These are phyloP conservation scores for Silybum marianum DNA, from an alignment of 129 eudicot genomes.

Conservation along the genomic window DNA sequence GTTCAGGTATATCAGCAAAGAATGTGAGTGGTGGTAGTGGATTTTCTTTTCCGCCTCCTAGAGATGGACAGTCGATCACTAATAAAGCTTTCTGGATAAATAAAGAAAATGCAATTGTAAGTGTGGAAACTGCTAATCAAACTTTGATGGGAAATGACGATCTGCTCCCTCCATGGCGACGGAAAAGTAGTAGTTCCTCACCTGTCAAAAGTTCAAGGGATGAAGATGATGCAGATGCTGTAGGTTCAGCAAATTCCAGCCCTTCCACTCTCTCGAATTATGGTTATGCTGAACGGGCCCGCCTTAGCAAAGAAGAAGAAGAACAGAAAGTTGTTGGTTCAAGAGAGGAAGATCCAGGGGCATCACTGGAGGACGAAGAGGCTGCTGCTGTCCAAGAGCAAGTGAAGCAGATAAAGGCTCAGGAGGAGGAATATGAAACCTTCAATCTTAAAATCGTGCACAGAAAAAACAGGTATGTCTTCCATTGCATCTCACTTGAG, in stretches of 20 bases:
- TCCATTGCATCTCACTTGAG: conserved; percentile 8
- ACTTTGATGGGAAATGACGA: conserved; percentile 47
- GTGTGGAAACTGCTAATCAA: conserved; percentile 42
- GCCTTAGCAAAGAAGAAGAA: conserved; percentile 49
- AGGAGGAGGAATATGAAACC: conserved; percentile 97
- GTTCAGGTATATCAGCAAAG: conserved; percentile 40
- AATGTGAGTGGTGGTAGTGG: conserved; percentile 52
- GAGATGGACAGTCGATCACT: conserved; percentile 53
- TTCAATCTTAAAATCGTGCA: conserved; percentile 92
- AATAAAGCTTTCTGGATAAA: conserved; percentile 67
- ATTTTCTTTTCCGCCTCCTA: conserved; percentile 91
- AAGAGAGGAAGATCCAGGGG: conserved; percentile 72
- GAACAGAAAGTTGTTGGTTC: conserved; percentile 38
- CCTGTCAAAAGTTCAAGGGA: conserved; percentile 74
- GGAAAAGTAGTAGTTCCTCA: conserved; percentile 74
- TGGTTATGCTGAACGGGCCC: conserved; percentile 57
- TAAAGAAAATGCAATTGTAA: conserved; percentile 38
- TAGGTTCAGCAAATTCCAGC: conserved; percentile 67
- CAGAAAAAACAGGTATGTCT: conserved; percentile 88
- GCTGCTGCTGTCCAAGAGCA: conserved; percentile 98
- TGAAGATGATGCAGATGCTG: conserved; percentile 50
- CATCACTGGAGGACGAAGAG: conserved; percentile 93
- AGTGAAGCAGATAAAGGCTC: conserved; percentile 95
- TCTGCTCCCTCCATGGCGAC: conserved; percentile 71
- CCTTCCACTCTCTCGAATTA: conserved; percentile 82